Evolutionary conservation across 306 rosid genomes (phyloP).

Genomic region (apple (Malus domestica)): ASM211411v1 NC_041805.1:12687501-12688000

Average conservation of each 20-base stretch:
- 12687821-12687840: not conserved
- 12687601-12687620: not conserved
- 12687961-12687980: not conserved
- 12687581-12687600: not conserved
- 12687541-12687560: not conserved
- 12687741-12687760: not conserved
- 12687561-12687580: not conserved
- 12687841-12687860: not conserved
- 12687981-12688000: not conserved
- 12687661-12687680: not conserved
- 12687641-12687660: not conserved
- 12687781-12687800: not conserved
- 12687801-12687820: not conserved
- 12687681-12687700: not conserved
- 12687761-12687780: not conserved
- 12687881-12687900: not conserved
- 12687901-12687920: not conserved
- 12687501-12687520: not conserved
- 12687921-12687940: not conserved
- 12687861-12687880: not conserved
- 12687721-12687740: slow-evolving; percentile 1
- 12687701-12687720: not conserved
- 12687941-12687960: not conserved
- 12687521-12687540: not conserved
- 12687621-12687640: not conserved